Evolutionary conservation across 2,329 filamentous ascomycete genomes (phyloP).

Genomic region (Onygenales sp.): DNA sequence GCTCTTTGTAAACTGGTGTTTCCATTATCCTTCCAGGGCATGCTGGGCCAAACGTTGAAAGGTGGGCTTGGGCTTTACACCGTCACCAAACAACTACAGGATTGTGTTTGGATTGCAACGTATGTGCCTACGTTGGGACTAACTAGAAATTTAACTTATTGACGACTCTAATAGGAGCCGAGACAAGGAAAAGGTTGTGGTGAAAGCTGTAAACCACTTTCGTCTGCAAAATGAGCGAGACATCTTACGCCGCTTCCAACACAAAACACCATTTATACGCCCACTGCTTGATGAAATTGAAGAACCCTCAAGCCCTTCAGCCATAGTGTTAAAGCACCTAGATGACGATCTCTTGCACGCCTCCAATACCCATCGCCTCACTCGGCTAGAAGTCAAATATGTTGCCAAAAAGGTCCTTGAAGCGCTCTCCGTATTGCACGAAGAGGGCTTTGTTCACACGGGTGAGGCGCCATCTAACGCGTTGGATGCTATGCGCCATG

Average conservation of each 20-base stretch:
- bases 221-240: constrained; percentile 11
- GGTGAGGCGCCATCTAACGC: constrained; percentile 2
- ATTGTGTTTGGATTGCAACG: constrained; percentile 7
- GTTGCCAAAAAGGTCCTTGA: constrained; percentile 12
- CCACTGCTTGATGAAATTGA: constrained; percentile 13
- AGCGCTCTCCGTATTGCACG: constrained; percentile 10
- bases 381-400: constrained; percentile 10
- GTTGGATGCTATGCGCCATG: neutral
- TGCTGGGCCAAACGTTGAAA: constrained; percentile 4
- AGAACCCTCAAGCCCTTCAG: constrained; percentile 3
- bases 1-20: too few relatives aligned
- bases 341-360: constrained; percentile 11
- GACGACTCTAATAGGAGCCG: constrained; percentile 2
- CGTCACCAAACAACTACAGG: constrained; percentile 7
- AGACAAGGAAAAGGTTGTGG: constrained; percentile 2
- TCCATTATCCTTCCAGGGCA: too few relatives aligned
- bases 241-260: constrained; percentile 10
- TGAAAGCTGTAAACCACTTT: constrained; percentile 9
- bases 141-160: neutral
- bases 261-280: constrained; percentile 5
- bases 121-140: neutral
- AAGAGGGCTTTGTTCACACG: constrained; percentile 13
- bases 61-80: constrained; percentile 3
- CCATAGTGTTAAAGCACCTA: constrained; percentile 14
- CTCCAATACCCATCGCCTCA: constrained; percentile 8